Base-by-base conservation (phyloP, 2,329 filamentous ascomycete species). In the Huntiella savannae region DNA sequence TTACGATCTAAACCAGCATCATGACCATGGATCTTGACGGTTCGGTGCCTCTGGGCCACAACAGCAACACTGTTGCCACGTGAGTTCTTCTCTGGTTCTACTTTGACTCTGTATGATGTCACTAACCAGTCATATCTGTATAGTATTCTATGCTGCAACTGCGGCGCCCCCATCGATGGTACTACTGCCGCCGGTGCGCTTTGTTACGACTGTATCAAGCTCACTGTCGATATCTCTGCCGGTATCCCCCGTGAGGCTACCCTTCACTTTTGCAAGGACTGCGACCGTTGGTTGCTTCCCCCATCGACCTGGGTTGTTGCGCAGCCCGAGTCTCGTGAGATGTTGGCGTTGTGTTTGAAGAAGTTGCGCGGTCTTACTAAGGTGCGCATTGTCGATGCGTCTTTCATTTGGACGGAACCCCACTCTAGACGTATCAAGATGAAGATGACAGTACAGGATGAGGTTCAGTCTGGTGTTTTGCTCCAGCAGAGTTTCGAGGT, bases 141-240 rank as follows among this genome's bases (percentile, higher is more conserved):
- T 42, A 83, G 78, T n/a, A 94, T 96, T 59, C 81, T 98, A 49
- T 98, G 91, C 65, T 94, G 85, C 68, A 94, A 96, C 70, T 98
- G 91, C 63, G 91, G 88, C 58, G 86, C 84, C 50, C 80, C 88
- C 35, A 94, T 98, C 57, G 87, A 95, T 63, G 91, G 91, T 62
- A 94, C 86, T 13, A 76, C 77, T 11, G 71, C 83, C 19, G 79
- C 82, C 45, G 86, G 86, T 51, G 87, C 91, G 36, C 78, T 95
- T 48, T 98, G 91, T 67, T 85, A 85, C 62, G 88, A 96, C 68
- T 96, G 91, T 63, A 77, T 96, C 59, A 94, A 93, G 62, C 75
- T 92, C 55, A 92, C 86, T 42, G 76, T 92, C 63, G 91, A 98
- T 63, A 88, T 95, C 54, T 92, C 87, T 19, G 70, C 81, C 59